phyloP scores from a whole-genome alignment of 768 basidiomycete genomes.

The Kwoniella sp. region DNA sequence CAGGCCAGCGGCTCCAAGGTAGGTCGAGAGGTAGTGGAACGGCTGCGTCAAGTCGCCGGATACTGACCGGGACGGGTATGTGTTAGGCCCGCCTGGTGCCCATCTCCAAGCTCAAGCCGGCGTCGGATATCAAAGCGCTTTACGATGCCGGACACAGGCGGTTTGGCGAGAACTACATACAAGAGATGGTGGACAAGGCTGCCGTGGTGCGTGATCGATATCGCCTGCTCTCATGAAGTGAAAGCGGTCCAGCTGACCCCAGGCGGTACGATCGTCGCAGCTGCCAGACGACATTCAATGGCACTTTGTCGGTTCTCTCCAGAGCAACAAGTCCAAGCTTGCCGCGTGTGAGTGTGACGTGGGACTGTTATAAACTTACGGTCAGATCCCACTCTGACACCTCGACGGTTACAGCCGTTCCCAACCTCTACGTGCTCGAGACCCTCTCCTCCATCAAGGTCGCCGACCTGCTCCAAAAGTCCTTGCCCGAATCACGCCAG shows the following conservation, averaged over 20 bases:
- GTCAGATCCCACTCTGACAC: too few species aligned
- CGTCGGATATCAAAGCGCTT: slow-evolving; percentile 76
- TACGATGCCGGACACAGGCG: slow-evolving; percentile 76
- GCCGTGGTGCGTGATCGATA: slow-evolving; percentile 55
- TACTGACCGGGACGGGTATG: too few species aligned
- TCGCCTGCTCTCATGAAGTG: not conserved
- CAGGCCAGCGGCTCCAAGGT: slow-evolving; percentile 15
- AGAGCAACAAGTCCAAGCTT: slow-evolving; percentile 89
- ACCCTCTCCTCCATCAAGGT: slow-evolving; percentile 77
- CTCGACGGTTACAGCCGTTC: slow-evolving; percentile 59
- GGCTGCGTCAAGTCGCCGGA: too few species aligned
- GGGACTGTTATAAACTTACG: not conserved
- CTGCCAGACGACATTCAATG: slow-evolving; percentile 83
- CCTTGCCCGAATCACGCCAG: slow-evolving; percentile 56
- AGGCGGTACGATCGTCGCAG: slow-evolving; percentile 56
- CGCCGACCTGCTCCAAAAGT: slow-evolving; percentile 72
- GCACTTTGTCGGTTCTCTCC: slow-evolving; percentile 94
- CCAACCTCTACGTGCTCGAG: slow-evolving; percentile 81
- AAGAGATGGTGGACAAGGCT: slow-evolving; percentile 86
- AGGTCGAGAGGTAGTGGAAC: too few species aligned
- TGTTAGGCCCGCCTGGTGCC: slow-evolving; percentile 64
- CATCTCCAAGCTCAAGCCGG: slow-evolving; percentile 89
- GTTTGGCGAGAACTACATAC: slow-evolving; percentile 97
- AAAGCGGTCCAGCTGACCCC: not conserved
- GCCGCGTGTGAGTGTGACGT: slow-evolving; percentile 62